Evolutionary conservation across 179 eudicot genomes (phyloP).

Genomic region (Monotropa hypopitys): DNA sequence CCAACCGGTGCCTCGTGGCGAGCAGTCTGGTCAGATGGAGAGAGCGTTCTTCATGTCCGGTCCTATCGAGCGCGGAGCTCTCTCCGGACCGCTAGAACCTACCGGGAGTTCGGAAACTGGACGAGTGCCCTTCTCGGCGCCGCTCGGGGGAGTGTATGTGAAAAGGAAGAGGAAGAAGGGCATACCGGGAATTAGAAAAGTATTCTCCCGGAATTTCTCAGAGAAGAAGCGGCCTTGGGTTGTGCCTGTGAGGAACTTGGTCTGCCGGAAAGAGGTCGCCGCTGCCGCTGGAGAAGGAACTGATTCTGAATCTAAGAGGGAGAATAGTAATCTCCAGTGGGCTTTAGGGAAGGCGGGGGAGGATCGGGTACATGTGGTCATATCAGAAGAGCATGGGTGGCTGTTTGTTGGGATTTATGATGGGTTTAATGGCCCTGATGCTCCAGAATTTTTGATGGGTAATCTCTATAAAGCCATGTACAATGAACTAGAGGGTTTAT

Average conservation of each 20-base stretch:
- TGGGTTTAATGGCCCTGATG: conserved; percentile 98
- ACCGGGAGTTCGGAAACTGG: conserved; percentile 11
- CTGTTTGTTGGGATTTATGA: conserved; percentile 97
- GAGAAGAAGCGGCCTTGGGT: conserved; percentile 90
- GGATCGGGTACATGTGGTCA: conserved; percentile 96
- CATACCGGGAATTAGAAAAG: conserved; percentile 39
- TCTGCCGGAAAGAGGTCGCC: conserved; percentile 31
- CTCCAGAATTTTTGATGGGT: conserved; percentile 91
- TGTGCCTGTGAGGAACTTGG: conserved; percentile 64
- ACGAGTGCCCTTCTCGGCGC: conserved; percentile 78
- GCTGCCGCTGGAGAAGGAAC: conserved; percentile 8
- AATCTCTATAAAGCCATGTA: conserved; percentile 73
- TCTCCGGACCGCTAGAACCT: conserved; percentile 74
- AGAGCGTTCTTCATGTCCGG: conserved; percentile 72
- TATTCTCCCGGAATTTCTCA: conserved; percentile 51
- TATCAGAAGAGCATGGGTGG: conserved; percentile 94
- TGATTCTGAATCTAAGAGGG: conserved; percentile 25
- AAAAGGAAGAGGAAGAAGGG: conserved; percentile 60
- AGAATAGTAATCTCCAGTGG: conserved; percentile 73
- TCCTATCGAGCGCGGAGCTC: conserved; percentile 85
- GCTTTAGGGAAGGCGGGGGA: conserved; percentile 95
- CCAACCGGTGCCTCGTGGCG: conserved; percentile 64
- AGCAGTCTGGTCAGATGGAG: conserved; percentile 33
- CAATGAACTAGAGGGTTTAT: conserved; percentile 69
- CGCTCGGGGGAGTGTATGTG: conserved; percentile 39